A percentile compares a stretch with the other conserved stretches of the same genome.
Conservation (phyloP, 371 early-diverging fungal species). For the Lichtheimia corymbifera region DNA sequence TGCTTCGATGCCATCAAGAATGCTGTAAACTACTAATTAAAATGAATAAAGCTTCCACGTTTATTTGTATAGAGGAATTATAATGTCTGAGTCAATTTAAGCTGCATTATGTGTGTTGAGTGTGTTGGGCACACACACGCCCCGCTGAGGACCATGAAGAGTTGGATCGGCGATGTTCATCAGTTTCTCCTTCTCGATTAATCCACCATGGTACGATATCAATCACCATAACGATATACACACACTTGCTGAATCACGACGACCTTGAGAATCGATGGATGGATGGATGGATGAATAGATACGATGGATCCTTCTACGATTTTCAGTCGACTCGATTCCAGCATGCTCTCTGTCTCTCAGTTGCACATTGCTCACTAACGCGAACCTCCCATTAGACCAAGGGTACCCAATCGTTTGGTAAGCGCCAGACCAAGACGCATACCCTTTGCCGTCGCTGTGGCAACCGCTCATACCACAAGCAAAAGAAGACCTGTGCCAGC, state of each 20-base stretch:
- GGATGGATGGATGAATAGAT: slow-evolving; percentile 20
- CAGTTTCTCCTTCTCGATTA: not conserved
- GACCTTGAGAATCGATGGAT: slow-evolving; percentile 20
- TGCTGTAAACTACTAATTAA: slow-evolving; percentile 69
- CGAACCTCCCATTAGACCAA: slow-evolving; percentile 72
- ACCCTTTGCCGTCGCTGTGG: slow-evolving; percentile 98
- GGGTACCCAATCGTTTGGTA: slow-evolving; percentile 99
- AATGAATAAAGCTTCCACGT: not conserved
- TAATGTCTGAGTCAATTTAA: too few species aligned
- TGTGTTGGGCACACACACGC: too few species aligned
- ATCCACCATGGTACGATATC: slow-evolving; percentile 2
- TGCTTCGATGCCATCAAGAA: slow-evolving; percentile 88
- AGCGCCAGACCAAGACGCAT: slow-evolving; percentile 99
- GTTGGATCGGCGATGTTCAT: too few species aligned
- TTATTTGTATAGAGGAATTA: too few species aligned
- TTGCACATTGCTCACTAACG: not conserved
- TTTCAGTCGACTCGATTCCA: not conserved
- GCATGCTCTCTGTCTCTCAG: not conserved
- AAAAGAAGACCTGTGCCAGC: slow-evolving; percentile 98
- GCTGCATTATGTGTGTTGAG: too few species aligned
- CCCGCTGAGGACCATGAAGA: too few species aligned
- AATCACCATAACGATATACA: not conserved
- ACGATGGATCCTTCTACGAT: not conserved
- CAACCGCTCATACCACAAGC: slow-evolving; percentile 97
- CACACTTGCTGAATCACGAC: not conserved